These are phyloP conservation scores for Primulina huaijiensis DNA, from an alignment of 257 asterid genomes.

Conservation along the genomic window DNA sequence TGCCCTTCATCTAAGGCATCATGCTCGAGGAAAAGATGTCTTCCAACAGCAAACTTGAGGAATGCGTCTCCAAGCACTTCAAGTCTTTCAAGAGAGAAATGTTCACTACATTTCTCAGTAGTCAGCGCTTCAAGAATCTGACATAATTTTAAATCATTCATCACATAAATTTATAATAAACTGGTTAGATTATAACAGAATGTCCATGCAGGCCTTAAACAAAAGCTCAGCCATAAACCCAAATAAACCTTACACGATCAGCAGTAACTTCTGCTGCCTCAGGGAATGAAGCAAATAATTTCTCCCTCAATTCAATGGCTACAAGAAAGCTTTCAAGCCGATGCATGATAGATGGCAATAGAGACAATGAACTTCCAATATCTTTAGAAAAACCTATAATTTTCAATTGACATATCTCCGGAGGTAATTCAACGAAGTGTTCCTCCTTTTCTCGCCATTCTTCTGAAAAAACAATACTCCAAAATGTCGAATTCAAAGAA, in stretches of 20 bases:
- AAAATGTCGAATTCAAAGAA: constrained; percentile 16
- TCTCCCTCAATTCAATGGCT: constrained; percentile 75
- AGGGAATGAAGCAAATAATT: constrained; percentile 68
- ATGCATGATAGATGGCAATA: constrained; percentile 89
- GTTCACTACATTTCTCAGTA: constrained; percentile 80
- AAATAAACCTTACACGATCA: constrained; percentile 53
- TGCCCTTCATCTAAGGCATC: constrained; percentile 87
- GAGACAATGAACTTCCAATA: constrained; percentile 86
- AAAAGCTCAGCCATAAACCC: constrained; percentile 16
- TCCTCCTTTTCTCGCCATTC: constrained; percentile 78
- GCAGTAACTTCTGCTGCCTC: constrained; percentile 73
- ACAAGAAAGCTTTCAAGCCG: constrained; percentile 89
- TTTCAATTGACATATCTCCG: constrained; percentile 92
- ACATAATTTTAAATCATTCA: constrained; percentile 28
- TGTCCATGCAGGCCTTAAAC: constrained; percentile 1
- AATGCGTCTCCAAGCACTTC: constrained; percentile 98
- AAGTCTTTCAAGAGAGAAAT: constrained; percentile 92
- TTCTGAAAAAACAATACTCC: constrained; percentile 31
- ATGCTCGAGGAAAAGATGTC: constrained; percentile 76
- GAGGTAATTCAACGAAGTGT: constrained; percentile 87
- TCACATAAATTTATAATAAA: constrained; percentile 22
- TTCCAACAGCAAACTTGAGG: constrained; percentile 92
- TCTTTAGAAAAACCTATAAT: constrained; percentile 93
- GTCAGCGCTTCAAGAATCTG: constrained; percentile 99
- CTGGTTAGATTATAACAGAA: constrained; percentile 12